phyloP scores from a whole-genome alignment of 805 yeast genomes.

The Yarrowia keelungensis region DNA sequence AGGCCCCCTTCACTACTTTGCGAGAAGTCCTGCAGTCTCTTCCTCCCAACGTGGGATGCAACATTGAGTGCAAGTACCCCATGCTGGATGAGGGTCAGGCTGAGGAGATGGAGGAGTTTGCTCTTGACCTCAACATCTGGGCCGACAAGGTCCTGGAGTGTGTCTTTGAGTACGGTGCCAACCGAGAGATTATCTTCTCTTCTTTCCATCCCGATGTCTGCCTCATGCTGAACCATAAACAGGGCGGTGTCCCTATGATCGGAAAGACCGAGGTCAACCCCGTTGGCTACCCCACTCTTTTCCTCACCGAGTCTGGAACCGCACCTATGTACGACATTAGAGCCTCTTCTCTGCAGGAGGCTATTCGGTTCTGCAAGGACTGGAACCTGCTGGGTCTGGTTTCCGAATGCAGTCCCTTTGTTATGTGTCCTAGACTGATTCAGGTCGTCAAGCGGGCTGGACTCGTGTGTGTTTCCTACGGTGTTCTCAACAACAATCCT shows the following conservation, averaged over 20 bases:
- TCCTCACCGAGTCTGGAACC: conserved; percentile 89
- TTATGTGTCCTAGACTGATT: conserved; percentile 88
- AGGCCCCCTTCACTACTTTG: conserved; percentile 88
- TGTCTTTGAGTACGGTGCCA: conserved; percentile 78
- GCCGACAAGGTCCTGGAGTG: conserved; percentile 83
- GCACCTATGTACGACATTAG: conserved; percentile 85
- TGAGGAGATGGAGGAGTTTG: conserved; percentile 86
- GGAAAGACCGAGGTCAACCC: conserved; percentile 26
- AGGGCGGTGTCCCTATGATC: conserved; percentile 85
- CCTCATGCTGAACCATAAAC: conserved; percentile 82
- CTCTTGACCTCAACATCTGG: conserved; percentile 83
- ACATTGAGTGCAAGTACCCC: conserved; percentile 93
- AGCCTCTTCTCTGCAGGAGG: conserved; percentile 87
- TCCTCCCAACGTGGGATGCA: conserved; percentile 87
- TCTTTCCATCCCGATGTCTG: conserved; percentile 96
- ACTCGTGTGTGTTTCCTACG: conserved; percentile 91
- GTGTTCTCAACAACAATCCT: conserved; percentile 82
- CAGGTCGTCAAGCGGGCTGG: conserved; percentile 91
- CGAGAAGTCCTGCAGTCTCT: conserved; percentile 81
- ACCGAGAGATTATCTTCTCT: conserved; percentile 87
- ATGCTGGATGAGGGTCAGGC: conserved; percentile 91
- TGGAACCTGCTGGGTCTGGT: conserved; percentile 95
- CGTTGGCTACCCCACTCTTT: conserved; percentile 52
- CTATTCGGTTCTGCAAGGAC: conserved; percentile 84
- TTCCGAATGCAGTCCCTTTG: conserved; percentile 82